Evolutionary conservation across 805 yeast genomes (phyloP), one percentile per base, ranked within the genome.

Genomic region (Pichia occidentalis): DNA sequence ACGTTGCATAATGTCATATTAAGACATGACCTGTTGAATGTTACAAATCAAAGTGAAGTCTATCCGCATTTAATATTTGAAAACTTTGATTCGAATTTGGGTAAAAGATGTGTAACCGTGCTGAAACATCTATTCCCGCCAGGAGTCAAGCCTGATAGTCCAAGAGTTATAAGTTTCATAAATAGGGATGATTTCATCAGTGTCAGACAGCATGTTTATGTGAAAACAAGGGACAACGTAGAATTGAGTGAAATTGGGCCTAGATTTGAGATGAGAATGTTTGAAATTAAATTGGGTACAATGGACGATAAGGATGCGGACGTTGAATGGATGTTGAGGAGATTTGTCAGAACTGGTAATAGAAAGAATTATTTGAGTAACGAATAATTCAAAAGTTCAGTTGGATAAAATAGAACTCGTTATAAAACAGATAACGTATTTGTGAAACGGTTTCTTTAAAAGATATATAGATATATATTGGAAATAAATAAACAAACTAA

Each of bases 221-320:
- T 87, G 5, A 80, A 77, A 56, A 86, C 96, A 0, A 80, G 81
- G 49, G 95, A 87, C 45, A 73, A 73, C 13, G 95, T 87, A 2
- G 97, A 92, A 58, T 63, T 92, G 40, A 88, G 96, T 42, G 99
- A 92, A 59, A 83, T 92, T 25, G 99, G 99, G 0, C 99, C 99
- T n/a, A 70, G 99, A 46, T 92, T 92, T 52, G 98, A 92, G 62
- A 88, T 92, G 97, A 75, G 87, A 57, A 65, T 92, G 48, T 92
- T 77, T 58, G 97, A 90, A 60, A 65, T 92, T 47, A 74, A 80
- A 53, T 68, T 92, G 49, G 97, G 99, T 3, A 85, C 95, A 29
- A 61, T 90, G 46, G 98, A 92, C 50, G 87, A 90, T 59, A 85
- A 85, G 64, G 97, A 92, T 59, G 95, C 97, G 9, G 98, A 92